Evolutionary conservation across 73 alveolate species (phyloP).

Genomic region (Uronychia binucleata): DNA sequence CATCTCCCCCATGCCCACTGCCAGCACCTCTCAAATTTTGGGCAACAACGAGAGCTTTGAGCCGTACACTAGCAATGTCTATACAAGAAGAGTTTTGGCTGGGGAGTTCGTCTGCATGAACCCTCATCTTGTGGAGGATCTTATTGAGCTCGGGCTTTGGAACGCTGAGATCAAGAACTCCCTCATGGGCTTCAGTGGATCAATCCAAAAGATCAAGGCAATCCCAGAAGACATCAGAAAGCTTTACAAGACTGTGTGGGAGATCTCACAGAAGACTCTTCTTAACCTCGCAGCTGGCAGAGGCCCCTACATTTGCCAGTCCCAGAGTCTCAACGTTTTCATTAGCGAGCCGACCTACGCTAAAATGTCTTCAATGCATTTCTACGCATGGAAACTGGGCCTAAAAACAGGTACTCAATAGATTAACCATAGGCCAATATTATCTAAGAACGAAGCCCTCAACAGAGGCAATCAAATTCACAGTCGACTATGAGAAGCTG

Average conservation of each 20-base stretch:
- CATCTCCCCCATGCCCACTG: constrained; percentile 97
- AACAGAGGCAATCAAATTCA: constrained; percentile 36
- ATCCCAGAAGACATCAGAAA: constrained; percentile 64
- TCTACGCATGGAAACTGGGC: constrained; percentile 90
- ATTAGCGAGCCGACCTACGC: constrained; percentile 41
- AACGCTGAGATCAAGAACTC: constrained; percentile 62
- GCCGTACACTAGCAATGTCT: constrained; percentile 90
- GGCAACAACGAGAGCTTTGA: constrained; percentile 92
- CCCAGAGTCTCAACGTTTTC: constrained; percentile 56
- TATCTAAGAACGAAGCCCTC: constrained; percentile 36
- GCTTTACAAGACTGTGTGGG: constrained; percentile 69
- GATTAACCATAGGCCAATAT: constrained; percentile 13
- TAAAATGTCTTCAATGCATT: constrained; percentile 88
- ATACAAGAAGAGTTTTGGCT: constrained; percentile 88
- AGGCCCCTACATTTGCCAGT: constrained; percentile 58
- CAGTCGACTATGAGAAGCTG: constrained; percentile 31
- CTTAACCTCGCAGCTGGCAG: constrained; percentile 46
- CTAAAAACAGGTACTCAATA: constrained; percentile 60
- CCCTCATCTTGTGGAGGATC: constrained; percentile 79
- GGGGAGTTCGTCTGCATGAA: constrained; percentile 89
- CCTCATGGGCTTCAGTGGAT: constrained; percentile 83
- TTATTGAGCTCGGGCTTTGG: constrained; percentile 44
- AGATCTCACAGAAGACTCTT: constrained; percentile 27
- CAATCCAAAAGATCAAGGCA: constrained; percentile 44
- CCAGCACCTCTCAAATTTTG: constrained; percentile 86